Evolutionary conservation across 1,139 yeast genomes (phyloP), one percentile per base, ranked within the genome.

Genomic region (Blastobotrys capitulatus): DNA sequence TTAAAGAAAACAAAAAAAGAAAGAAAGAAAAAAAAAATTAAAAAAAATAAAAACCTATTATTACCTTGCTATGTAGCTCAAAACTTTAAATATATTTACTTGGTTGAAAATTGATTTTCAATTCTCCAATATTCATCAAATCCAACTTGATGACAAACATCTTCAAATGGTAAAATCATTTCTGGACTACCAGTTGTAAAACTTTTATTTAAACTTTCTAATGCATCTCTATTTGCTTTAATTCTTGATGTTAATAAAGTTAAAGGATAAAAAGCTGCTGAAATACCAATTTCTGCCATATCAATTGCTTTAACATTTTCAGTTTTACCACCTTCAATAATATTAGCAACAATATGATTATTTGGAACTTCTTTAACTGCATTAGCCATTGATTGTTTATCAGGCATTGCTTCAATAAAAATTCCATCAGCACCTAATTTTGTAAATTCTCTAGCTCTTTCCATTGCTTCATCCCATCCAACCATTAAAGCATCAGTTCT

Each of bases 261-360:
- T 19, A 52, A 37, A 13, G 54, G 54, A 38, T 52, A 52, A 37
- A 50, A 50, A 1, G 54, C 53, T 19, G 53, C 53, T 15, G 50
- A 38, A 18, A 48, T 43, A 29, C 54, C 54, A 16, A 52, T 26
- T 18, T 35, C 39, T 6, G 53, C 54, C 42, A 52, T 48, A 13
- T 50, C 53, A 15, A 15, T 43, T 2, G 52, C 54, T 6, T 52
- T 38, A 5, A 52, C 42, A 25, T 47, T 48, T 38, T 52, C 54
- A 12, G 54, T 52, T 49, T 52, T 52, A 45, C 54, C 54, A 13
- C 54, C 54, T 38, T 52, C 54, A 32, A 52, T 52, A 42, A 52
- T 52, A 42, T 52, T 52, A 32, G 54, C 54, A 20, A 51, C 47
- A 13, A 52, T 43, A 20, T 46, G 48, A 31, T 52, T 47, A 32